phyloP scores from a whole-genome alignment of 768 basidiomycete species.

The Collybia mongolica region DNA sequence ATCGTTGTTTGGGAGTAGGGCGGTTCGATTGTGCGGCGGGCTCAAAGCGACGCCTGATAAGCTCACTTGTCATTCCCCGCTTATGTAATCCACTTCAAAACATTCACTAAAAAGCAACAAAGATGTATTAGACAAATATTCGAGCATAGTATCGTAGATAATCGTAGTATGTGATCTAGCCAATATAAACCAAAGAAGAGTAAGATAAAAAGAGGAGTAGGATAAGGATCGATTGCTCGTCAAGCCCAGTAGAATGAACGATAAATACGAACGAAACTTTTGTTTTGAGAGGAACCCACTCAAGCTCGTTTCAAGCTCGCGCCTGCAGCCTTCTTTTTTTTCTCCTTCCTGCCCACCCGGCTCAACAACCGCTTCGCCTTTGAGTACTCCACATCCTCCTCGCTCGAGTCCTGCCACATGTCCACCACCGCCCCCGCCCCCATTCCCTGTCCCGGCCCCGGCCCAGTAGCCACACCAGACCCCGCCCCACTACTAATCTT shows the following conservation, averaged over 20 bases:
- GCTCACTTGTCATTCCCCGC: not conserved
- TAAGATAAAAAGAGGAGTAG: no score
- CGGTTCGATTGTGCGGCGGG: not conserved
- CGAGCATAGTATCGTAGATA: slow-evolving; percentile 12
- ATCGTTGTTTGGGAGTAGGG: not conserved
- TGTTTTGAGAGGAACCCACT: no score
- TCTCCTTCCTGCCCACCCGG: slow-evolving; percentile 40
- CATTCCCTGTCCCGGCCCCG: no score
- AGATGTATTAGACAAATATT: not conserved
- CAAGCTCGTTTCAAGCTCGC: no score
- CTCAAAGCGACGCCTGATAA: not conserved
- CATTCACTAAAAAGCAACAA: not conserved
- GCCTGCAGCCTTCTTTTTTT: slow-evolving; percentile 18
- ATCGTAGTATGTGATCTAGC: not conserved
- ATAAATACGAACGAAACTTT: no score
- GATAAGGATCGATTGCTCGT: no score
- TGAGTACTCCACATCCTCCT: slow-evolving; percentile 69
- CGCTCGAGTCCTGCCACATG: slow-evolving; percentile 75
- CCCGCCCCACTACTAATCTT: slow-evolving; percentile 11
- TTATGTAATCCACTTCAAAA: not conserved
- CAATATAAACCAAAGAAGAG: no score
- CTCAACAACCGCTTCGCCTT: slow-evolving; percentile 54
- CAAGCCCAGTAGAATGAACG: no score
- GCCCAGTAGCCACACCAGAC: not conserved
- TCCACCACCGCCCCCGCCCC: slow-evolving; percentile 22